Evolutionary conservation across 2,329 filamentous ascomycete species (phyloP), one percentile per base, ranked within the genome.

Genomic region (Alternaria panax): DNA sequence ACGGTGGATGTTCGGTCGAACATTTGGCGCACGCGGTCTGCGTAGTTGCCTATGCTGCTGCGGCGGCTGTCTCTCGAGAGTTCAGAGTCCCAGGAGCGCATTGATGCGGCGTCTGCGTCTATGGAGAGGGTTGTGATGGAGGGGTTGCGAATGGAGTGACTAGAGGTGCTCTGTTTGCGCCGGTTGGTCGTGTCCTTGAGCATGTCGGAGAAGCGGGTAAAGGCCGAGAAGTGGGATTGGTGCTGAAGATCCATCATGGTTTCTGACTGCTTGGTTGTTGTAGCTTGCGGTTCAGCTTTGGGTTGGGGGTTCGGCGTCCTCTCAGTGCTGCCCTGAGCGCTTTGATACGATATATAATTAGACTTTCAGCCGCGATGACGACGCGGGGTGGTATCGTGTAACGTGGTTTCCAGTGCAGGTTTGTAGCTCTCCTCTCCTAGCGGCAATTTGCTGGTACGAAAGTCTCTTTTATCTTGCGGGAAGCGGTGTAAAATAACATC

Each of bases 31-130:
- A 66, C 54, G 25, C 59, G 61, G 28, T 63, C 62, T 16, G 64
- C 63, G 42, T 66, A 66, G 41, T 63, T 62, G 30, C 55, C 59
- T n/a, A 59, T 62, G 57, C 64, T 66, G 40, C 57, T 65, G 7
- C 64, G 60, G 7, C 62, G 62, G 30, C 27, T 40, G 16, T 64
- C 46, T 42, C 51, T 41, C 8, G 34, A 47, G 14, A 24, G 5
- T 5, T 58, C 55, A 9, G 51, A 53, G 47, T 53, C 51, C 28
- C 54, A 51, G 8, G 43, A 56, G 9, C 43, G 47, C 11, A 40
- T 40, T 40, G 30, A 42, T 32, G 40, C 24, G 38, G 50, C 24
- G 32, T 40, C 32, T 28, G 54, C 30, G 46, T 48, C 58, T 40
- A 42, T n/a, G 32, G 55, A 18, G 25, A 56, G 38, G n/a, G 24